Evolutionary conservation across 352 stramenopile genomes (phyloP), one percentile per base, ranked within the genome.

Genomic region (Phytophthora multivora): DNA sequence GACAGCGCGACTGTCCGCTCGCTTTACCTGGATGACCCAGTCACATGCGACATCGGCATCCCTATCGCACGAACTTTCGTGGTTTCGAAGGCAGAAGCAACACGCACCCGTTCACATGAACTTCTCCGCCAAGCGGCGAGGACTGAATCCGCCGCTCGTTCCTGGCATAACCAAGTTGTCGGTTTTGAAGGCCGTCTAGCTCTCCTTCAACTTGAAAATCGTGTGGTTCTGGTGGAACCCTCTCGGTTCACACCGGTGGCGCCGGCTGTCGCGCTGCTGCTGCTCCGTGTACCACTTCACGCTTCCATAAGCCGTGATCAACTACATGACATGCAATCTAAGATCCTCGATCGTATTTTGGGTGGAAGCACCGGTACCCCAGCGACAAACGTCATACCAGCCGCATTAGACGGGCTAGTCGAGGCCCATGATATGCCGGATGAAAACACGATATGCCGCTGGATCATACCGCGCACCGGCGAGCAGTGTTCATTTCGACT

Each of bases 121-220:
- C 31, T 65, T 0, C 30, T 59, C 1, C 57, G 57, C 2, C 48
- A 65, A 15, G 47, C 39, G 5, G 47, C 33, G 12, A 54, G 30
- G 57, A 59, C 47, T 0, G 38, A 65, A 21, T 51, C 57, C 0
- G 40, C 57, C 5, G 13, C 1, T 16, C 12, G 31, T 0, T 65
- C 49, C n/a, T 65, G 48, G 39, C 47, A 64, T 35, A 48, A 39
- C 15, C 57, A 65, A 59, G 47, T 59, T 5, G 33, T 65, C 16
- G 57, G 57, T 0, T 15, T 52, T 12, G 47, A 59, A 8, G 47
- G 48, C 4, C 26, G 48, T 0, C 30, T 58, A n/a, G 47, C 39
- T 5, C 57, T 39, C 0, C 39, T 65, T 2, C 57, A 59, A 39
- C 30, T 65, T 0, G 15, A 41, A 13, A 48, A 65, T 10, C 18